Evolutionary conservation across 2,329 filamentous ascomycete species (phyloP), one percentile per base, ranked within the genome.

Genomic region (Cladosporium cucumerinum): DNA sequence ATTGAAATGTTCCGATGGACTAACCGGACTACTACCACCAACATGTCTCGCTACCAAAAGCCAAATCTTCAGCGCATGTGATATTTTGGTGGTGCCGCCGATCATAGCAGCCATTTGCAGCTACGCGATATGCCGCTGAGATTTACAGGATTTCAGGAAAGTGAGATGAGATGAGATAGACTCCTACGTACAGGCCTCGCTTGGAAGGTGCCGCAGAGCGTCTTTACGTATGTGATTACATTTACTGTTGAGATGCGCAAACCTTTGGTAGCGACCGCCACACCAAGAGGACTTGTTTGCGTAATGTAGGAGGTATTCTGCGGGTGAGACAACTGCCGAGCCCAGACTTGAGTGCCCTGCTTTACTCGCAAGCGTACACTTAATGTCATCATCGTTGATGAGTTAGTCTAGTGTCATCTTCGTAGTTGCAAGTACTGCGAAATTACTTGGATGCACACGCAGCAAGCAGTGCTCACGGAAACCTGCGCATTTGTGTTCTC

Each of bases 261-360:
- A 10, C 14, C n/a, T 34, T 39, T 39, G 54, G 54, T 57, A 57
- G 54, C 54, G 54, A 57, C 28, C 3, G 8, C 30, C 30, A 55
- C 51, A 32, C 18, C 51, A 32, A 21, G 18, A n/a, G 18, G 30
- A 25, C n/a, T 7, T n/a, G 4, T 43, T n/a, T 43, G 36, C 36
- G 36, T 18, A 43, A 43, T n/a, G 36, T 51, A 26, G 18, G 23
- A 54, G 28, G 30, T 32, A 28, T 11, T 32, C 51, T 12, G 51
- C 51, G 51, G 30, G 26, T 54, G 51, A 54, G 51, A 54, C 23
- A 54, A 54, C n/a, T 54, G 51, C 51, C 51, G 51, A 54, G 48
- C 48, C 34, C 32, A 4, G 18, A 39, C 26, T 52, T 25, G 26
- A 30, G 16, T 18, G 49, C 49, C 49, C 49, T 18, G 23, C 28